Evolutionary conservation across 2,329 filamentous ascomycete species (phyloP).

Genomic region (Trichoderma endophyticum): DNA sequence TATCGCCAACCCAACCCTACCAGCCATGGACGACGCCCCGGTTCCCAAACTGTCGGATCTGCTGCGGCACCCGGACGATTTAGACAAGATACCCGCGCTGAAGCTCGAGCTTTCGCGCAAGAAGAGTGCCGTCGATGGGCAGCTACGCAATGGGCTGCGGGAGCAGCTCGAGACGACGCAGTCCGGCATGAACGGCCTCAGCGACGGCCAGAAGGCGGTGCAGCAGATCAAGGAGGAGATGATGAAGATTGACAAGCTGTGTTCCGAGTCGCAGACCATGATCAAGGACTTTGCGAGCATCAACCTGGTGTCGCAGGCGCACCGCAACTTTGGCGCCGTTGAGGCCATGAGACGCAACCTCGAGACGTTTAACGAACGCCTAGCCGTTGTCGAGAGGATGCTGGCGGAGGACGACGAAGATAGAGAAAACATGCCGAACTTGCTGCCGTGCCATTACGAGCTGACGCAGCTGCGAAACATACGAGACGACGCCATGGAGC

Average conservation of each 20-base stretch:
- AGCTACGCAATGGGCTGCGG: slow-evolving; percentile 81
- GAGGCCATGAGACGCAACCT: slow-evolving; percentile 90
- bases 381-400: slow-evolving; percentile 73
- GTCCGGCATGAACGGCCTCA: slow-evolving; percentile 83
- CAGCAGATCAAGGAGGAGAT: slow-evolving; percentile 96
- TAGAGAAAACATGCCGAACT: slow-evolving; percentile 84
- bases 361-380: slow-evolving; percentile 77
- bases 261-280: slow-evolving; percentile 95
- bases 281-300: slow-evolving; percentile 94
- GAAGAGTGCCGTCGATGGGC: slow-evolving; percentile 85
- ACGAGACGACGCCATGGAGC: slow-evolving; percentile 92
- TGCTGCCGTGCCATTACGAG: slow-evolving; percentile 86
- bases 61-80: slow-evolving; percentile 90
- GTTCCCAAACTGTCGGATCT: slow-evolving; percentile 85
- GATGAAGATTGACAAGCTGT: slow-evolving; percentile 96
- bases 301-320: slow-evolving; percentile 87
- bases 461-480: slow-evolving; percentile 91
- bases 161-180: slow-evolving; percentile 95
- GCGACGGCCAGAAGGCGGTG: slow-evolving; percentile 86
- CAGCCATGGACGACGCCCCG: slow-evolving; percentile 54
- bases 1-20: background rate
- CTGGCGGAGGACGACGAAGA: slow-evolving; percentile 81
- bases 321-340: slow-evolving; percentile 92
- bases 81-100: slow-evolving; percentile 88
- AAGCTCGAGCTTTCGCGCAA: slow-evolving; percentile 93